Percentiles rank a stretch among this genome's conserved stretches.
phyloP scores from a whole-genome alignment of 2,329 filamentous ascomycete genomes.

The Pleurostoma richardsiae region DNA sequence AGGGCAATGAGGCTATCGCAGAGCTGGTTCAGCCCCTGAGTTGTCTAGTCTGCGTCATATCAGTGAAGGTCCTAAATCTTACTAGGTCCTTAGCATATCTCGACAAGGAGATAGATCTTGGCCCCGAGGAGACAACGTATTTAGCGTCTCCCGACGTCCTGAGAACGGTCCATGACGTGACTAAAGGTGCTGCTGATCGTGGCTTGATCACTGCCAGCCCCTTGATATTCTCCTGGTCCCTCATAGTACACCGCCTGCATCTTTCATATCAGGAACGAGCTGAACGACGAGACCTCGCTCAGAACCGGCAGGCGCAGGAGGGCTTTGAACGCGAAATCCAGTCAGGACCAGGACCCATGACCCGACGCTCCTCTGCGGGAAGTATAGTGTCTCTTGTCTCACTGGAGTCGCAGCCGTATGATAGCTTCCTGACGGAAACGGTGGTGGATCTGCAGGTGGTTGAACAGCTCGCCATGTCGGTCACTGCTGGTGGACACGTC shows the following conservation, averaged over 20 bases:
- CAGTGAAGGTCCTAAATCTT: slow-evolving; percentile 67
- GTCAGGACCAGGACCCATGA: slow-evolving; percentile 27
- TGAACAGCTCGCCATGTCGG: slow-evolving; percentile 43
- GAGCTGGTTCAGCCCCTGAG: slow-evolving; percentile 61
- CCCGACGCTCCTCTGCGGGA: slow-evolving; percentile 53
- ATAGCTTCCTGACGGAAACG: slow-evolving; percentile 48
- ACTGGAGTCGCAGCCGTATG: slow-evolving; percentile 55
- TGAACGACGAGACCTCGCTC: slow-evolving; percentile 52
- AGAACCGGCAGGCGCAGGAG: slow-evolving; percentile 54
- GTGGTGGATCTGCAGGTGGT: slow-evolving; percentile 44
- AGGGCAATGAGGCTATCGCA: slow-evolving; percentile 33
- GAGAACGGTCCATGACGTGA: slow-evolving; percentile 66
- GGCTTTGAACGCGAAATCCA: slow-evolving; percentile 45
- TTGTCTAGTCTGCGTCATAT: slow-evolving; percentile 64
- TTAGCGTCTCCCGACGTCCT: slow-evolving; percentile 65
- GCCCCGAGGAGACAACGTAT: slow-evolving; percentile 49
- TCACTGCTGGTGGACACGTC: slow-evolving; percentile 44
- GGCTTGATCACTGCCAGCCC: slow-evolving; percentile 63
- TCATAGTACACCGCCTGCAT: slow-evolving; percentile 68
- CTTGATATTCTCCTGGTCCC: slow-evolving; percentile 74
- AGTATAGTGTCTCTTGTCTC: slow-evolving; percentile 46
- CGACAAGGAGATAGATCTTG: slow-evolving; percentile 41
- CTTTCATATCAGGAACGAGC: slow-evolving; percentile 56
- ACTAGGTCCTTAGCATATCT: slow-evolving; percentile 51
- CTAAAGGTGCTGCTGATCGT: slow-evolving; percentile 53